Evolutionary conservation across 2,329 filamentous ascomycete species (phyloP), one percentile per base, ranked within the genome.

Genomic region (Fusarium sororula): DNA sequence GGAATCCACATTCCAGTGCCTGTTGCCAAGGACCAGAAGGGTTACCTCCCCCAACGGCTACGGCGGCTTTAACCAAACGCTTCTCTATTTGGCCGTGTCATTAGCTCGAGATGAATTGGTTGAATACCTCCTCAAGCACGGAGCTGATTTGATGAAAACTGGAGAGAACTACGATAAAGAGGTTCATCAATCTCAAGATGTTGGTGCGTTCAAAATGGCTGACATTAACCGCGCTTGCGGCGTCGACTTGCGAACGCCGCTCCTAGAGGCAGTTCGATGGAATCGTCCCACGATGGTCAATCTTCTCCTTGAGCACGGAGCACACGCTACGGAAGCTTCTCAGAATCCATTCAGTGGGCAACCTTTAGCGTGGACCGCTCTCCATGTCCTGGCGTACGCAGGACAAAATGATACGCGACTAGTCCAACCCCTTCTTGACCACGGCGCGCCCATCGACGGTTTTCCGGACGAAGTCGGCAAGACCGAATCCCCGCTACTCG

Each of bases 241-340:
- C 14, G 20, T 48, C 12, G 20, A 48, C 14, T 4, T 17, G 9
- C 14, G 26, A 30, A 48, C 26, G 6, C 45, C 45, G 26, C 26
- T 48, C 14, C 14, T 30, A 6, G 45, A 48, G 26, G 26, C 45
- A 11, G 45, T 48, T 17, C 20, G 45, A n/a, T 48, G 45, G 45
- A 48, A 48, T n/a, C 45, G 45, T 8, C 45, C 20, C 14, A 17
- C 13, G 3, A 17, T 48, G 45, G 26, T 48, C 14, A 30, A n/a
- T 8, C 20, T 30, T 4, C 45, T 48, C 14, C 45, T 48, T 8
- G 45, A 48, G 9, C 9, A 48, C 17, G 45, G 26, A 6, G 20
- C 26, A 17, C 6, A 30, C 0, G 26, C 26, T 4, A 30, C 45
- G 3, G 26, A 1, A 8, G 26, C 20, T 17, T 48, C 14, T 6